These are phyloP conservation scores for Borealophlyctis nickersoniae DNA, from an alignment of 192 early-diverging fungal species.

Conservation along the genomic window DNA sequence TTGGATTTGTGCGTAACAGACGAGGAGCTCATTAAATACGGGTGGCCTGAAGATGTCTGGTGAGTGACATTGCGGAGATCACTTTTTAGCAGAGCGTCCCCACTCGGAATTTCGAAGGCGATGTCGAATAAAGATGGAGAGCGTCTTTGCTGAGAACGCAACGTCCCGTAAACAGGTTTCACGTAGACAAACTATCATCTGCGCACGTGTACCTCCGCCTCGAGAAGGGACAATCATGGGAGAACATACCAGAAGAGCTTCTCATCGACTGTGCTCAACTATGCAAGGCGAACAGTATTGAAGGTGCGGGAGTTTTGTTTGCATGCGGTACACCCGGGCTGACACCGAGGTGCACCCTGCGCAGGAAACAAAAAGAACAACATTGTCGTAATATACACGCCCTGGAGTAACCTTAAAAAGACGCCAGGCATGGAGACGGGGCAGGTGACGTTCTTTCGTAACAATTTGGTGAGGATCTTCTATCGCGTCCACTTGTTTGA, in stretches of 20 bases:
- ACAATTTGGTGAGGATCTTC: no score
- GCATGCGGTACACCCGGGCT: no score
- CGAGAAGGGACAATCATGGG: conserved; percentile 65
- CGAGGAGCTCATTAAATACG: conserved; percentile 93
- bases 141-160: background rate
- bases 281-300: conserved; percentile 95
- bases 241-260: conserved; percentile 67
- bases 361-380: conserved; percentile 89
- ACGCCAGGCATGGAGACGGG: conserved; percentile 92
- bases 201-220: conserved; percentile 97
- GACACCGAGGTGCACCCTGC: no score
- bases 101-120: conserved; percentile 4
- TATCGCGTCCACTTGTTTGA: no score
- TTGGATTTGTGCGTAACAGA: conserved; percentile 27
- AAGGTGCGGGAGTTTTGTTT: no score
- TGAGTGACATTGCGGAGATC: conserved; percentile 22
- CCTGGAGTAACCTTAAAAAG: conserved; percentile 81
- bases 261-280: conserved; percentile 88
- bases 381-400: conserved; percentile 89
- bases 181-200: conserved; percentile 95
- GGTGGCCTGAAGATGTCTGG: conserved; percentile 93
- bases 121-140: background rate
- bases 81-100: no score
- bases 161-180: conserved; percentile 59
- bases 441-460: conserved; percentile 89